Conservation (phyloP, 2,329 filamentous ascomycete species). For the Xylariaceae sp. region DNA sequence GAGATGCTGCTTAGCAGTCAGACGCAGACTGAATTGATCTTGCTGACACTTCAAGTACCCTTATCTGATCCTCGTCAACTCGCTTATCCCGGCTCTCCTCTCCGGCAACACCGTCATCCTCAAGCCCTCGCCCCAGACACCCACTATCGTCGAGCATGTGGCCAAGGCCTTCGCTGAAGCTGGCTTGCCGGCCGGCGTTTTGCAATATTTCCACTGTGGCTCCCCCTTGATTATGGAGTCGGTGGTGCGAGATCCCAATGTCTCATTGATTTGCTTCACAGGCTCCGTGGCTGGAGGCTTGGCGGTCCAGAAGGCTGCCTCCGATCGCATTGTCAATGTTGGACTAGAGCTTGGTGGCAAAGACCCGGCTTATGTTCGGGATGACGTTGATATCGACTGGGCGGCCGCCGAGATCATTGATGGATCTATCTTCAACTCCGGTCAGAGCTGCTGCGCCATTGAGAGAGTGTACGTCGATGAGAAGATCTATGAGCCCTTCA, state of each 20-base stretch:
- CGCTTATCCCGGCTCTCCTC: constrained; percentile 83
- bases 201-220: constrained; percentile 90
- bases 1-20: constrained; percentile 33
- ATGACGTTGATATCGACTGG: constrained; percentile 84
- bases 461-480: constrained; percentile 89
- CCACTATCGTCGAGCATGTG: constrained; percentile 83
- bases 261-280: constrained; percentile 85
- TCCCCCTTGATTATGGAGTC: constrained; percentile 70
- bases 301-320: constrained; percentile 76
- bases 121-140: constrained; percentile 92
- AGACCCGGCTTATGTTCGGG: constrained; percentile 83
- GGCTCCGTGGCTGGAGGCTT: constrained; percentile 86
- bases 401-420: constrained; percentile 92
- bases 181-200: constrained; percentile 74
- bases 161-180: constrained; percentile 70
- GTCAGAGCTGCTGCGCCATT: constrained; percentile 93
- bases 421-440: constrained; percentile 94
- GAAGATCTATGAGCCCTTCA: constrained; percentile 75
- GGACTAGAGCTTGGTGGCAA: constrained; percentile 92
- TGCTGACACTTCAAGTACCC: constrained; percentile 61
- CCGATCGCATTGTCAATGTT: constrained; percentile 78
- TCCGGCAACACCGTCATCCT: constrained; percentile 87
- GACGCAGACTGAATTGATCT: not conserved
- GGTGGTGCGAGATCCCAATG: constrained; percentile 68
- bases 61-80: constrained; percentile 90